Base-by-base conservation (phyloP, 495 filamentous ascomycete genomes). In the Chlorociboria aeruginascens region DNA sequence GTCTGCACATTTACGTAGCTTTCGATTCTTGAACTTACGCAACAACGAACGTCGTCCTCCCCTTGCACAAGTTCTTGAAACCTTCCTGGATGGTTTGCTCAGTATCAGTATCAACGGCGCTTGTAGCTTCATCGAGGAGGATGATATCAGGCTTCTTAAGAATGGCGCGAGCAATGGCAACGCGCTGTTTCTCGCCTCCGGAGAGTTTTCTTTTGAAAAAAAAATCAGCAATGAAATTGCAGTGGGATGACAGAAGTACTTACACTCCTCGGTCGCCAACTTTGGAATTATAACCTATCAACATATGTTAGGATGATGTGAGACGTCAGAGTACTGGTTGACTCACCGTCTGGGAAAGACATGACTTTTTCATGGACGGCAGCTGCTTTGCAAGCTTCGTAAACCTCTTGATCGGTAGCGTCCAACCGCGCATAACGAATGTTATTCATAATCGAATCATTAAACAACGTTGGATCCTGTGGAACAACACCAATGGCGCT, bases 131-230 rank as follows among this genome's bases (percentile, higher is more conserved):
- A 42, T 77, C 74, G 9, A 77, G 63, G 36, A 77, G 63, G 41
- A 77, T 73, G 35, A 77, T 74, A 30, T 74, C 62, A 3, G 74
- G 73, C 39, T 61, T 53, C 53, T 76, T 77, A 14, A 77, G 52
- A 33, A 77, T 76, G 32, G 87, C 86, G 42, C 83, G 73, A 14
- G 85, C 85, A 63, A 89, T 86, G 1, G 85, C 77, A n/a, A 89
- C 68, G 35, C 84, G 74, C 60, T 89, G 85, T 37, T 77, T 63
- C 61, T 89, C 83, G 6, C 85, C 85, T 10, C 83, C 83, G 8
- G 82, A 86, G 17, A 89, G 65, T 55, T 82, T 84, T 31, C 54
- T 56, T 12, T 30, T 16, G 1, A 9, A 0, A 13, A 10, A 9
- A 0, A 13, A 8, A 43, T 62, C 20, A 63, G 57, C 25, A 42